Percentiles rank a stretch among this genome's conserved stretches.
Evolutionary conservation across 345 rosid genomes (phyloP).

Genomic region (Eucalyptus regnans): DNA sequence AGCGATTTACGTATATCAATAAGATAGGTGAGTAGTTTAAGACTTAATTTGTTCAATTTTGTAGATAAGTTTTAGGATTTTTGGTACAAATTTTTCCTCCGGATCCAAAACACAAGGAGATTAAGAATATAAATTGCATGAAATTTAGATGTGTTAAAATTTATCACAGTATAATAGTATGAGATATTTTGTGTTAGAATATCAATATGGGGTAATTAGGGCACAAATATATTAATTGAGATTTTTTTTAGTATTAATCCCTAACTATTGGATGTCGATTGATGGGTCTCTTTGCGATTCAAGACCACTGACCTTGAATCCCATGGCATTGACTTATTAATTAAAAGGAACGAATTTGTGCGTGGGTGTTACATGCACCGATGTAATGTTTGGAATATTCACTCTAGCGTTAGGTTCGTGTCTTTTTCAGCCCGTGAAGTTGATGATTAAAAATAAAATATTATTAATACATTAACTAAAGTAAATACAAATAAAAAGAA

Average conservation of each 20-base stretch:
- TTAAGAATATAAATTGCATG: neutral
- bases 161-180: fast-evolving
- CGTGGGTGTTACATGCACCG: neutral
- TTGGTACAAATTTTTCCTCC: neutral
- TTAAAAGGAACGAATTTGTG: neutral
- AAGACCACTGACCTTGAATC: neutral
- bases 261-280: neutral
- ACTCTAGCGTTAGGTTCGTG: neutral
- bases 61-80: neutral
- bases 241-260: neutral
- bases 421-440: neutral
- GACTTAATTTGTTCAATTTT: neutral
- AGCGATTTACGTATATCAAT: no score
- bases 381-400: neutral
- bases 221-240: neutral
- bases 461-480: neutral
- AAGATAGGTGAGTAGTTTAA: neutral
- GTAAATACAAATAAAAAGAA: neutral
- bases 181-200: neutral
- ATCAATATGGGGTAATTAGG: fast-evolving
- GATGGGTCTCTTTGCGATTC: neutral
- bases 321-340: neutral
- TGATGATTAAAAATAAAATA: neutral
- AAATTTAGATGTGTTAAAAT: neutral
- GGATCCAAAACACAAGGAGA: neutral